Percentiles rank a stretch among this genome's conserved stretches.
These are phyloP conservation scores for Scutellaria barbata DNA, from an alignment of 257 asterid species.

Conservation along the genomic window DNA sequence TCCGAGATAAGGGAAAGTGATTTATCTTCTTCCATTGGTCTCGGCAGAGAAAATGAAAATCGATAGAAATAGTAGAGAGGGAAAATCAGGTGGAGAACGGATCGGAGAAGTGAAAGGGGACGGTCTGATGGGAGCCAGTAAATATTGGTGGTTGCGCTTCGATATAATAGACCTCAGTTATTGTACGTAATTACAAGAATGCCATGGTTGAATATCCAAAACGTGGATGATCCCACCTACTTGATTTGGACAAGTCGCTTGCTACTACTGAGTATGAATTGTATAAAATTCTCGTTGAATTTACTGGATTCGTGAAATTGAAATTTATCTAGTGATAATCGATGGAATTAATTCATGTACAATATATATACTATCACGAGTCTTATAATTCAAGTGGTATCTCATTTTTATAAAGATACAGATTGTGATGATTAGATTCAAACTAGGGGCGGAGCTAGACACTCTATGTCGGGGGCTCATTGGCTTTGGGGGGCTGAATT, in stretches of 20 bases:
- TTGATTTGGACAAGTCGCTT: background rate
- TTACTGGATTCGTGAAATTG: too few species aligned
- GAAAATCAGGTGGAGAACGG: constrained; percentile 14
- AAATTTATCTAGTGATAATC: too few species aligned
- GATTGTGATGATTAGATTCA: too few species aligned
- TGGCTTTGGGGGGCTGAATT: too few species aligned
- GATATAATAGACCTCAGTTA: constrained; percentile 6
- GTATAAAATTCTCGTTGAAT: too few species aligned
- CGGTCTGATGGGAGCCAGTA: constrained; percentile 25
- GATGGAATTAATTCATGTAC: too few species aligned
- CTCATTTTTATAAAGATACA: too few species aligned
- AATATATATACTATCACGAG: too few species aligned
- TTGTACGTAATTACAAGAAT: background rate
- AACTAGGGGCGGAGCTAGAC: too few species aligned
- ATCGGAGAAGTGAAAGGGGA: constrained; percentile 19
- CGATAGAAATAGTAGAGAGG: constrained; percentile 27
- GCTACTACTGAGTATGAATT: background rate
- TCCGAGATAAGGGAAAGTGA: constrained; percentile 40
- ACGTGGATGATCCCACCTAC: constrained; percentile 25
- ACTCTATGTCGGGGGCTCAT: too few species aligned
- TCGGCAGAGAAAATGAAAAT: constrained; percentile 4
- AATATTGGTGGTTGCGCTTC: constrained; percentile 25
- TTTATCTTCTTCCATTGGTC: constrained; percentile 57
- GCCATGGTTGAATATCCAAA: constrained; percentile 24
- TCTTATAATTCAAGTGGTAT: too few species aligned